phyloP scores from a whole-genome alignment of 768 basidiomycete species.

The Termitomyces sp. region DNA sequence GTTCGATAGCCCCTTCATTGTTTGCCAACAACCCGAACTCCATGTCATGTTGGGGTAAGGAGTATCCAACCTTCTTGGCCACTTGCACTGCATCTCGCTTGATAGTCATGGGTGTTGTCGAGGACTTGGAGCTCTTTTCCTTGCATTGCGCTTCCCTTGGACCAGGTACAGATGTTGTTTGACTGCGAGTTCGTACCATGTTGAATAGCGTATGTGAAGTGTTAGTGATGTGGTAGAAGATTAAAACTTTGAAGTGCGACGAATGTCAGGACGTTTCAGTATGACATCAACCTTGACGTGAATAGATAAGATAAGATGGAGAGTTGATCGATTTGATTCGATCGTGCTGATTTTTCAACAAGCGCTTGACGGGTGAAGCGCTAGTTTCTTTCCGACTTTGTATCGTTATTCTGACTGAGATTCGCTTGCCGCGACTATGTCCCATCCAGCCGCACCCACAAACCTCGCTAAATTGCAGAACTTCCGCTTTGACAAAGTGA shows the following conservation, averaged over 20 bases:
- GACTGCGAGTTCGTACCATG: background rate
- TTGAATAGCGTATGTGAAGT: background rate
- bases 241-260: background rate
- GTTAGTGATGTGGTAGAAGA: background rate
- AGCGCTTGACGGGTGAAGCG: too few relatives aligned
- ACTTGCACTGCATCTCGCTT: background rate
- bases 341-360: too few relatives aligned
- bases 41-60: background rate
- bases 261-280: background rate
- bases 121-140: background rate
- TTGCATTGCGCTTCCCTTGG: background rate
- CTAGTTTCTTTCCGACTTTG: too few relatives aligned
- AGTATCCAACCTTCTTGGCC: too few relatives aligned
- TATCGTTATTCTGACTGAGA: background rate
- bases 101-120: background rate
- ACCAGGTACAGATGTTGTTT: background rate
- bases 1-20: slow-evolving; percentile 43
- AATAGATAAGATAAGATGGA: background rate
- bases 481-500: slow-evolving; percentile 52
- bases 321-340: background rate
- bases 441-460: slow-evolving; percentile 27
- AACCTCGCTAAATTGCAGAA: slow-evolving; percentile 33
- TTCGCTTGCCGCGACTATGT: slow-evolving; percentile 17
- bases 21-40: too few relatives aligned
- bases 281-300: background rate